Conservation (phyloP, 805 yeast species). For the Candida ascalaphidarum region DNA sequence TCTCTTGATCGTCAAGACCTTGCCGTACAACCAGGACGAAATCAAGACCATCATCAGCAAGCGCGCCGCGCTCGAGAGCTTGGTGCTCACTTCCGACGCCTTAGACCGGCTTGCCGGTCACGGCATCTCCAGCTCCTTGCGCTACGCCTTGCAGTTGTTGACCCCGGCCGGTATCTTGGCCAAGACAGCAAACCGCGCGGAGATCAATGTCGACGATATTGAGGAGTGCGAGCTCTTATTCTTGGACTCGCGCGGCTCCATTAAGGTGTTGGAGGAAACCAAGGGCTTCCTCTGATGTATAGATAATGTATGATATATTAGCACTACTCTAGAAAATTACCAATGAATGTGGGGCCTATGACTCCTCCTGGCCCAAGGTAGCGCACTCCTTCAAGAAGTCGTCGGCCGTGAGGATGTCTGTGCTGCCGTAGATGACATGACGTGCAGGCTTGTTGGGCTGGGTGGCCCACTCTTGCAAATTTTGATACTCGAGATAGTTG, state of each 20-base stretch:
- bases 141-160: slow-evolving; percentile 86
- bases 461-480: slow-evolving; percentile 80
- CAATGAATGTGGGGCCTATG: too few species aligned
- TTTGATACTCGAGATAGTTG: slow-evolving; percentile 87
- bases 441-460: slow-evolving; percentile 30
- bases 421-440: slow-evolving; percentile 78
- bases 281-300: slow-evolving; percentile 26
- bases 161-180: slow-evolving; percentile 87
- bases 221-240: slow-evolving; percentile 79
- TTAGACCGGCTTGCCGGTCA: slow-evolving; percentile 63
- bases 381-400: slow-evolving; percentile 64
- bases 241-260: slow-evolving; percentile 79
- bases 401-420: slow-evolving; percentile 62
- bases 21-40: slow-evolving; percentile 81
- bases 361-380: slow-evolving; percentile 42
- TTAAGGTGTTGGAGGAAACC: slow-evolving; percentile 51
- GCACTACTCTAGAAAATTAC: too few species aligned
- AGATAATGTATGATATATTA: background rate
- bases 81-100: slow-evolving; percentile 60
- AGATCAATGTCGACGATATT: slow-evolving; percentile 60
- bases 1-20: slow-evolving; percentile 81
- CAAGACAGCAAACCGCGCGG: slow-evolving; percentile 61
- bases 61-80: slow-evolving; percentile 70
- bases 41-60: slow-evolving; percentile 74
- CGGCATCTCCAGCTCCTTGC: slow-evolving; percentile 72